These are phyloP conservation scores for Colletotrichum musae DNA, from an alignment of 2,329 filamentous ascomycete genomes.

Conservation along the genomic window DNA sequence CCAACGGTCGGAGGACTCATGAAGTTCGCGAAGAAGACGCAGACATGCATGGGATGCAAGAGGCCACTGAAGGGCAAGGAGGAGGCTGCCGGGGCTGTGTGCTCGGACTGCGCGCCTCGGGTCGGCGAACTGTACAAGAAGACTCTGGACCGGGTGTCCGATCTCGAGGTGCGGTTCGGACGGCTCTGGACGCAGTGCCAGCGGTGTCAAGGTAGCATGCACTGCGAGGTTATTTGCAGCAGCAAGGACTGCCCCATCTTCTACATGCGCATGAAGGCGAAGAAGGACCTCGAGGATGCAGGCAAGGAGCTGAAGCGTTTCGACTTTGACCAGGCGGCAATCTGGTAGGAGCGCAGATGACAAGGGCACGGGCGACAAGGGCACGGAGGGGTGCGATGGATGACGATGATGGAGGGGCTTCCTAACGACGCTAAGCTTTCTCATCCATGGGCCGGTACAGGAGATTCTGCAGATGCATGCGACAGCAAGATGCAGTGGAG, in stretches of 20 bases:
- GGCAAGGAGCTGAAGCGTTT: conserved; percentile 92
- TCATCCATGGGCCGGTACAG: conserved; percentile 22
- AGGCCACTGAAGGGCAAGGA: conserved; percentile 87
- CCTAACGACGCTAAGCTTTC: conserved; percentile 30
- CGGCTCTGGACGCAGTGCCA: conserved; percentile 98
- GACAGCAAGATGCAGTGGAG: conserved; percentile 19
- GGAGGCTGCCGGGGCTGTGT: conserved; percentile 89
- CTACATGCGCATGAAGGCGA: conserved; percentile 99
- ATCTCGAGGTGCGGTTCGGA: conserved; percentile 93
- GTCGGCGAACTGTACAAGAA: conserved; percentile 95
- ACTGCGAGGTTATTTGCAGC: conserved; percentile 97
- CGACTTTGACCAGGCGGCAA: conserved; percentile 84
- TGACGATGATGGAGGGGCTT: neutral
- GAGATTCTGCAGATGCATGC: conserved; percentile 27
- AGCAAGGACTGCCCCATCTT: conserved; percentile 98
- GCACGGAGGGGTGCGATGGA: conserved; percentile 6
- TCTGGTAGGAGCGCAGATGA: conserved; percentile 59
- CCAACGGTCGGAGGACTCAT: conserved; percentile 94
- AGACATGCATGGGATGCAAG: conserved; percentile 99
- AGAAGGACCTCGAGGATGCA: conserved; percentile 97
- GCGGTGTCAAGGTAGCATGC: conserved; percentile 96
- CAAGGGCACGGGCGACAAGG: neutral
- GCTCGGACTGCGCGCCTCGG: conserved; percentile 85
- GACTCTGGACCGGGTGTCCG: conserved; percentile 87
- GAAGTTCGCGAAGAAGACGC: conserved; percentile 98